A percentile compares a stretch with the other conserved stretches of the same genome.
Conservation (phyloP, 2,329 filamentous ascomycete species). For the Curvularia hawaiiensis region DNA sequence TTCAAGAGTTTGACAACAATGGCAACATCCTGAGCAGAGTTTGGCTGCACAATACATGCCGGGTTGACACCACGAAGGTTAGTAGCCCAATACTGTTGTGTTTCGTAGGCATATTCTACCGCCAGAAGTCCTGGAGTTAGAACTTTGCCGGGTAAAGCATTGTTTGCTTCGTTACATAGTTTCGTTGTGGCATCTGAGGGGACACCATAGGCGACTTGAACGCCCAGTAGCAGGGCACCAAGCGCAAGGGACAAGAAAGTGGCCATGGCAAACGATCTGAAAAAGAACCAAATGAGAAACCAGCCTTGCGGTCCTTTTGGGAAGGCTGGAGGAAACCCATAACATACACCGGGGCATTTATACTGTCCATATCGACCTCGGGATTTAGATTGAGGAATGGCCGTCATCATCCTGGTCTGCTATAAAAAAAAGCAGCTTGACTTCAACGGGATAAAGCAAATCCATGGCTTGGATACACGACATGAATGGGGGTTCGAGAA, state of each 20-base stretch:
- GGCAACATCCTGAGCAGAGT: constrained; percentile 30
- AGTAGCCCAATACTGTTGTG: constrained; percentile 30
- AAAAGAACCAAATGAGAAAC: background rate
- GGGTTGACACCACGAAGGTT: constrained; percentile 26
- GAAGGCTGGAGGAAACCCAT: background rate
- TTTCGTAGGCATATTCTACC: constrained; percentile 25
- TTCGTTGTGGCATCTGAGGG: constrained; percentile 24
- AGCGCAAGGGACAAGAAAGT: constrained; percentile 5
- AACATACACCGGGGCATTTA: background rate
- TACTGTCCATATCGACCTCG: background rate
- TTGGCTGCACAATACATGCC: constrained; percentile 34
- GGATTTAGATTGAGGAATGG: constrained; percentile 1
- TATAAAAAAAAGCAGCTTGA: background rate
- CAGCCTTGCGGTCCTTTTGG: background rate
- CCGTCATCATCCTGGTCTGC: background rate
- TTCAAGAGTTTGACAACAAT: constrained; percentile 31
- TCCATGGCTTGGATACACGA: background rate
- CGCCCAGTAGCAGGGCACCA: constrained; percentile 15
- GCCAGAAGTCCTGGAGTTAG: constrained; percentile 24
- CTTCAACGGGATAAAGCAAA: background rate
- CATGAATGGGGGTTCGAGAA: background rate
- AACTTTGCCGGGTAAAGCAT: constrained; percentile 27
- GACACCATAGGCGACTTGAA: constrained; percentile 9
- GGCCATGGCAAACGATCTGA: constrained; percentile 8
- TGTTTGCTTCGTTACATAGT: constrained; percentile 27